Evolutionary conservation across 1,284 basidiomycete genomes (phyloP).

Genomic region (Melampsora larici-populina): DNA sequence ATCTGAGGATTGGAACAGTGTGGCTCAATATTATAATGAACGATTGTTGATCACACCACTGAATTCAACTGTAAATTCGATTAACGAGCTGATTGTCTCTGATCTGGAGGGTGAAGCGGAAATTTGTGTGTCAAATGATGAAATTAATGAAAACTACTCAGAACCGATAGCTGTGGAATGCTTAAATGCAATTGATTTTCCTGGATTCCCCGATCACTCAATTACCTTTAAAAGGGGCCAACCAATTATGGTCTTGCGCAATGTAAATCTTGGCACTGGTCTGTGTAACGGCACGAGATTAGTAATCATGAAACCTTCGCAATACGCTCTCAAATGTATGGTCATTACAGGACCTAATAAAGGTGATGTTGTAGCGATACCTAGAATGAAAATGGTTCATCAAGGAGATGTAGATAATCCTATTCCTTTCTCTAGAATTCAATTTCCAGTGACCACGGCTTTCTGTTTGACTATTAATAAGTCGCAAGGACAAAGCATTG

Average conservation of each 20-base stretch:
- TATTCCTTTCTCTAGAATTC: no score
- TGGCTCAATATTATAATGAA: neutral
- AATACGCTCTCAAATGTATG: neutral
- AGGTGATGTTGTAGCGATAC: neutral
- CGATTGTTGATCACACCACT: neutral
- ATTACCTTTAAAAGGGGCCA: neutral
- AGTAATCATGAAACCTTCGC: neutral
- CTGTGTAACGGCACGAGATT: slow-evolving; percentile 13
- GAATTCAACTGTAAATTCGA: neutral
- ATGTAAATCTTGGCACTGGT: no score
- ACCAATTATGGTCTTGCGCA: slow-evolving; percentile 1
- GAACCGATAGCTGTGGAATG: neutral
- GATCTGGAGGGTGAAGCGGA: neutral
- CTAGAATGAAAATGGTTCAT: neutral
- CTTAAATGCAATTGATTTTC: neutral
- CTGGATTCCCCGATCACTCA: neutral
- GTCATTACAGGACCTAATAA: neutral
- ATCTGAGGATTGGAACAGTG: no score
- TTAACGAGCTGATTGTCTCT: neutral
- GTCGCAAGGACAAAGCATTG: slow-evolving; percentile 57
- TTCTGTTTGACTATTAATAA: slow-evolving; percentile 59
- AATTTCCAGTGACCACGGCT: slow-evolving; percentile 55
- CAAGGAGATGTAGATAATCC: neutral
- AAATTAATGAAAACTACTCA: neutral
- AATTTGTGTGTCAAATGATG: neutral